Evolutionary conservation across 257 asterid genomes (phyloP).

Genomic region (Hygrophila difformis): DNA sequence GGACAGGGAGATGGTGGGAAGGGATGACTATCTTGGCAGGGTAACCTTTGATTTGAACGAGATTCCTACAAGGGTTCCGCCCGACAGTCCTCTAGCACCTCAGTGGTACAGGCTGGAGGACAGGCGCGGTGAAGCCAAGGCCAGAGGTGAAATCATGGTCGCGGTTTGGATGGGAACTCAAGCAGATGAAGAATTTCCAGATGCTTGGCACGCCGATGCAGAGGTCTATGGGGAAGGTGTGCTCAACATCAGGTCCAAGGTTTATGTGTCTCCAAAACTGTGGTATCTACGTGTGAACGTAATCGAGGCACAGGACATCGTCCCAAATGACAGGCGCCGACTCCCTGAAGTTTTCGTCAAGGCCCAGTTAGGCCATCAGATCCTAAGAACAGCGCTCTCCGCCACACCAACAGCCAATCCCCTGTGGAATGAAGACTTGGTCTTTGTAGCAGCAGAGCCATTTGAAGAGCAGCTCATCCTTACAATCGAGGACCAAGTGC

Average conservation of each 20-base stretch:
- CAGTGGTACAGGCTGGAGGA: conserved; percentile 73
- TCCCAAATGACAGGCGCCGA: conserved; percentile 36
- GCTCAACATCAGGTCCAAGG: conserved; percentile 52
- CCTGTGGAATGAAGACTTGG: conserved; percentile 64
- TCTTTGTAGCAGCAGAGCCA: conserved; percentile 70
- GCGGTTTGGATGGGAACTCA: conserved; percentile 79
- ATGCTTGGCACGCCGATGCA: conserved; percentile 82
- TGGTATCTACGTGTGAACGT: conserved; percentile 74
- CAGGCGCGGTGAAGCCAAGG: conserved; percentile 36
- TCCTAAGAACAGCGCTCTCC: conserved; percentile 41
- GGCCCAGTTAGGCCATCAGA: conserved; percentile 57
- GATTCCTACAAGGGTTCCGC: conserved; percentile 67
- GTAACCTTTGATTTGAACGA: conserved; percentile 60
- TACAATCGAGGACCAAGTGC: conserved; percentile 54
- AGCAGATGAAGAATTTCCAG: conserved; percentile 72
- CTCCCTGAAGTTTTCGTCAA: conserved; percentile 46
- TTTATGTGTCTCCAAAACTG: conserved; percentile 64
- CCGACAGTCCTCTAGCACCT: conserved; percentile 81
- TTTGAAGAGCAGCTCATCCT: conserved; percentile 65
- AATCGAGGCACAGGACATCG: conserved; percentile 71
- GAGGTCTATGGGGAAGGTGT: conserved; percentile 68
- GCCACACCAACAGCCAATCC: conserved; percentile 51
- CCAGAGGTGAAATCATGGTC: conserved; percentile 58
- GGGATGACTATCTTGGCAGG: conserved; percentile 52
- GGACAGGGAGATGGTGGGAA: conserved; percentile 52